A percentile compares a stretch with the other conserved stretches of the same genome.
Evolutionary conservation across 164 flowering plant species (phyloP).

Genomic region (Piper longum): DNA sequence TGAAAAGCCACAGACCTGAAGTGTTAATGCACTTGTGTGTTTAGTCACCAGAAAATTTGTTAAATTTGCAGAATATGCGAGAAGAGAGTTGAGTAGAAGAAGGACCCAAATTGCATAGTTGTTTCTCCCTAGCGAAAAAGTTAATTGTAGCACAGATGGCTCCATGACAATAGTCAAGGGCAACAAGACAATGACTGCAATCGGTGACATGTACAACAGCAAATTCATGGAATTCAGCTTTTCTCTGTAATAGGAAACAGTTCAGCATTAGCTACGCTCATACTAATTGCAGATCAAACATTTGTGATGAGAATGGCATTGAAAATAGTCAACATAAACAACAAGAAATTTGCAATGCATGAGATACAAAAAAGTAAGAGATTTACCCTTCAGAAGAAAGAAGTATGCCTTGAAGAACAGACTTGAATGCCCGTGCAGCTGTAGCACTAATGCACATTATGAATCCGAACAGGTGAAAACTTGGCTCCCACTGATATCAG

Average conservation of each 20-base stretch:
- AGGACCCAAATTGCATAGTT: constrained; percentile 63
- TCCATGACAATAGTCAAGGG: constrained; percentile 73
- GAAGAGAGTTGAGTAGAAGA: constrained; percentile 57
- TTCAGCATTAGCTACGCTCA: neutral
- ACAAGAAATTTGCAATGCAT: neutral
- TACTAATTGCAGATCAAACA: too few species aligned
- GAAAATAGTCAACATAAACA: too few species aligned
- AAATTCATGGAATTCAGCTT: constrained; percentile 93
- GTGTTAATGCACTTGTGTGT: constrained; percentile 93
- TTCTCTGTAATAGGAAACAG: constrained; percentile 40
- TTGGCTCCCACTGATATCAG: constrained; percentile 71
- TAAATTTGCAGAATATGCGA: constrained; percentile 83
- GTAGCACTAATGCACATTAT: constrained; percentile 90
- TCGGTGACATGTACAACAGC: constrained; percentile 87
- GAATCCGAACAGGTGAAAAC: constrained; percentile 79
- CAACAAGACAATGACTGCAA: constrained; percentile 64
- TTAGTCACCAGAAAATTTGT: constrained; percentile 92
- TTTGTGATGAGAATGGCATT: neutral
- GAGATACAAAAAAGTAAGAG: neutral
- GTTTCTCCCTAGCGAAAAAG: constrained; percentile 30
- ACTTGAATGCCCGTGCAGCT: constrained; percentile 91
- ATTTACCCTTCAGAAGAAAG: constrained; percentile 87
- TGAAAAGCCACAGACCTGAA: constrained; percentile 47
- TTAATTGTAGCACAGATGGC: constrained; percentile 40
- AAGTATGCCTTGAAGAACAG: constrained; percentile 87